A percentile compares a stretch with the other conserved stretches of the same genome.
phyloP scores from a whole-genome alignment of 257 asterid species.

The Nicotiana knightiana region DNA sequence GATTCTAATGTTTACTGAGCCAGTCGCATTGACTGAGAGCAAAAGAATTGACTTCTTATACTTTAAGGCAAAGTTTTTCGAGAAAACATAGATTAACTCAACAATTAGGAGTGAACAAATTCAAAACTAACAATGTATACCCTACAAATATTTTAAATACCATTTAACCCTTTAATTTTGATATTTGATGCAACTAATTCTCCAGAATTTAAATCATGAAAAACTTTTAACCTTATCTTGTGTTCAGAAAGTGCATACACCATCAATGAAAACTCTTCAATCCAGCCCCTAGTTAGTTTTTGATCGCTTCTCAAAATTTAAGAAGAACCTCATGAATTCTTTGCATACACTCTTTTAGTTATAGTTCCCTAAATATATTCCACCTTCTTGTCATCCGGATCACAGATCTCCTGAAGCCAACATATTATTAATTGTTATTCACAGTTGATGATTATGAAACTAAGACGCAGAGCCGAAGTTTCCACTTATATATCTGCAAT shows the following conservation, averaged over 20 bases:
- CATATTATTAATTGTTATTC: too few relatives aligned
- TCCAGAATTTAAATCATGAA: too few relatives aligned
- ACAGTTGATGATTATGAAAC: not conserved
- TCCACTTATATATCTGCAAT: too few relatives aligned
- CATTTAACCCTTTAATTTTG: not conserved
- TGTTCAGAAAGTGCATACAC: too few relatives aligned
- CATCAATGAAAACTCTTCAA: too few relatives aligned
- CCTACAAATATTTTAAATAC: not conserved
- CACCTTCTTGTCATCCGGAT: not conserved
- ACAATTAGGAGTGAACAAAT: not conserved
- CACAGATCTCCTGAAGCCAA: not conserved
- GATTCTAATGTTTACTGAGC: not conserved
- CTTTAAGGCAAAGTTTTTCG: not conserved
- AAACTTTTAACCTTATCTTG: not conserved
- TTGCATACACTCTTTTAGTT: not conserved
- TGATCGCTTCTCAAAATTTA: too few relatives aligned
- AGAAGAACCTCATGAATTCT: not conserved
- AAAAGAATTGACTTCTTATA: too few relatives aligned
- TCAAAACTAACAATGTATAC: not conserved
- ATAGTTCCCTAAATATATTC: not conserved
- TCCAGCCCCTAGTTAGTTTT: too few relatives aligned
- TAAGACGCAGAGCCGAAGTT: too few relatives aligned
- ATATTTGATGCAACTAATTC: too few relatives aligned
- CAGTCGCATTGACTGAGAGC: not conserved
- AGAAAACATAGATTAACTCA: too few relatives aligned